These are phyloP conservation scores for Apiotrichum gracile DNA, from an alignment of 1,284 basidiomycete genomes.

Conservation along the genomic window DNA sequence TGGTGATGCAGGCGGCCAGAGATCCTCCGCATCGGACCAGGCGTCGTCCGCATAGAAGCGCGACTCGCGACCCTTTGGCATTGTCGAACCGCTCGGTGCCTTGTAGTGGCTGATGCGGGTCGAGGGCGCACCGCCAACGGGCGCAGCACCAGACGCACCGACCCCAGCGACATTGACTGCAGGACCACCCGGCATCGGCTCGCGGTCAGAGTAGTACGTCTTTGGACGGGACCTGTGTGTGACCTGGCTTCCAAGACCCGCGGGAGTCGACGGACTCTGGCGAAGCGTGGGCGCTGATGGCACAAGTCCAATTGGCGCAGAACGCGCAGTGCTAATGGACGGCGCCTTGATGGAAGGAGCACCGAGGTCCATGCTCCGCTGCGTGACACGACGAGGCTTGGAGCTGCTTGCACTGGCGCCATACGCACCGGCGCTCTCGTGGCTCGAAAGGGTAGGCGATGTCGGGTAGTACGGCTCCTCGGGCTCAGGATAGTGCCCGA, in stretches of 20 bases:
- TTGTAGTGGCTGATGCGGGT: conserved; percentile 13
- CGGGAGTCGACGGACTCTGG: conserved; percentile 40
- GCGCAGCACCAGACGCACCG: too few relatives aligned
- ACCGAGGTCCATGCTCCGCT: conserved; percentile 10
- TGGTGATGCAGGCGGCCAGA: conserved; percentile 32
- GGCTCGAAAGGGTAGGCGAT: conserved; percentile 20
- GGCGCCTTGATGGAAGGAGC: conserved; percentile 18
- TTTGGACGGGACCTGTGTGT: conserved; percentile 22
- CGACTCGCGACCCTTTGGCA: conserved; percentile 13
- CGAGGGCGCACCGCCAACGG: too few relatives aligned
- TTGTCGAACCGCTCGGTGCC: conserved; percentile 6
- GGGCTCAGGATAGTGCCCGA: conserved; percentile 35
- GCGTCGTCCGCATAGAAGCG: conserved; percentile 11
- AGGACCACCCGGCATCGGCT: not conserved
- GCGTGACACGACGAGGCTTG: not conserved
- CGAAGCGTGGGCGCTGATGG: conserved; percentile 13
- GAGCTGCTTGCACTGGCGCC: too few relatives aligned
- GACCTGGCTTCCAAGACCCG: conserved; percentile 23
- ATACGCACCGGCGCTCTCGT: conserved; percentile 15
- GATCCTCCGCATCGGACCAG: conserved; percentile 29
- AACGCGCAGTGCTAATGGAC: conserved; percentile 17
- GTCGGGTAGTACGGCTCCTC: conserved; percentile 21
- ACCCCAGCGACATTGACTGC: not conserved
- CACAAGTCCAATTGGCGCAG: conserved; percentile 3
- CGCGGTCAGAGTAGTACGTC: conserved; percentile 29